Evolutionary conservation across 805 yeast genomes (phyloP).

Genomic region (Pichia insulana): DNA sequence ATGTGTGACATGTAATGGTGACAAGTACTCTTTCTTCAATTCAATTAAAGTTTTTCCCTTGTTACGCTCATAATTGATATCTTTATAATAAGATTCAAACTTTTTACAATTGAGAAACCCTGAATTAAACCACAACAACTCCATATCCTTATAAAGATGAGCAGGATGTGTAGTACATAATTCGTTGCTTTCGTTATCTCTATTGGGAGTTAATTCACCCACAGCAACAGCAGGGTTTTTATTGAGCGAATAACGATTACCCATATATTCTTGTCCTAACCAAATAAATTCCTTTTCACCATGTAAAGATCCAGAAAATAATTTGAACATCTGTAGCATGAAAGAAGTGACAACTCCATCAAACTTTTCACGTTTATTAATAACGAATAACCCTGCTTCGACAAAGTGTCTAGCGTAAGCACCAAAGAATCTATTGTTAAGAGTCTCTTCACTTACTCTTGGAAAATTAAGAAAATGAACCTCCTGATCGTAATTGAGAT

Average conservation of each 20-base stretch:
- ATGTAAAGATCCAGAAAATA: constrained; percentile 46
- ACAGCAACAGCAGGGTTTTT: constrained; percentile 47
- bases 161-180: constrained; percentile 58
- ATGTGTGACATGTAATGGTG: constrained; percentile 35
- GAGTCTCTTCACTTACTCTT: constrained; percentile 29
- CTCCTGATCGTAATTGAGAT: constrained; percentile 40
- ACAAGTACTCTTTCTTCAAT: constrained; percentile 29
- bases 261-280: constrained; percentile 54
- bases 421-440: constrained; percentile 35
- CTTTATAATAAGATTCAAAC: constrained; percentile 31
- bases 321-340: constrained; percentile 33
- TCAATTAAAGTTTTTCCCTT: constrained; percentile 20
- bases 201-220: constrained; percentile 31
- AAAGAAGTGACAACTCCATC: constrained; percentile 38
- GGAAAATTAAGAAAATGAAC: constrained; percentile 29
- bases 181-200: constrained; percentile 26
- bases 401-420: constrained; percentile 35
- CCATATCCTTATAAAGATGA: constrained; percentile 45
- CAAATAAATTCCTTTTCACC: constrained; percentile 78
- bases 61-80: constrained; percentile 27
- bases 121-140: constrained; percentile 60
- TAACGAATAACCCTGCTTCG: constrained; percentile 41
- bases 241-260: constrained; percentile 47
- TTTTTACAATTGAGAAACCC: constrained; percentile 56
- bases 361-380: constrained; percentile 42